phyloP scores from a whole-genome alignment of 2,329 filamentous ascomycete species.

The Daldinia eschscholtzii region DNA sequence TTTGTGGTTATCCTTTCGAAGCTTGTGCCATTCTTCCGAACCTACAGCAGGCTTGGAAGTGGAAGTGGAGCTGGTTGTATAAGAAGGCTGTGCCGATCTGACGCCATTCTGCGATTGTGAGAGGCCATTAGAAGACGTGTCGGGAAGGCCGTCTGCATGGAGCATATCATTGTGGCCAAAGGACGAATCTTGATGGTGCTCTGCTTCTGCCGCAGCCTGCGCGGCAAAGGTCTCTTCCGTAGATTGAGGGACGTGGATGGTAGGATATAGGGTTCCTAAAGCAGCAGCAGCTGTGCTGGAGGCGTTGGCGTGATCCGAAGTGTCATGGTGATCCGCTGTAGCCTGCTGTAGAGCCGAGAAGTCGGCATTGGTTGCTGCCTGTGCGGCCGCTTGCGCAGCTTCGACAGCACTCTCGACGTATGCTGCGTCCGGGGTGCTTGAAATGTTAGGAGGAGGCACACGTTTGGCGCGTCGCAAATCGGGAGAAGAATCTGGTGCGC shows the following conservation, averaged over 20 bases:
- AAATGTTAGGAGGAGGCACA: conserved; percentile 61
- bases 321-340: conserved; percentile 61
- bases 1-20: conserved; percentile 98
- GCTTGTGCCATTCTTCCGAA: conserved; percentile 97
- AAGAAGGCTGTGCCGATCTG: conserved; percentile 52
- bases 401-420: conserved; percentile 69
- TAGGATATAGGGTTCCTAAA: conserved; percentile 69
- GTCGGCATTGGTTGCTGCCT: conserved; percentile 61
- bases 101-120: conserved; percentile 58
- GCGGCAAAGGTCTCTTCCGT: conserved; percentile 72
- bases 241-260: conserved; percentile 68
- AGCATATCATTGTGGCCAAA: conserved; percentile 54
- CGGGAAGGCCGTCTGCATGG: conserved; percentile 54
- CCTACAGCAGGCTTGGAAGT: conserved; percentile 90
- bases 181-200: conserved; percentile 55
- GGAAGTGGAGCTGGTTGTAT: conserved; percentile 60
- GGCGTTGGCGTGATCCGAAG: conserved; percentile 65
- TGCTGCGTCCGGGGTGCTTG: conserved; percentile 57
- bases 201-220: conserved; percentile 58
- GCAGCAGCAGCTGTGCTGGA: conserved; percentile 72
- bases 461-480: conserved; percentile 65
- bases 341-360: conserved; percentile 70
- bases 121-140: conserved; percentile 49
- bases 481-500: conserved; percentile 60
- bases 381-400: conserved; percentile 57